A percentile compares a stretch with the other conserved stretches of the same genome.
phyloP scores from a whole-genome alignment of 345 rosid species.

The Ricinus communis region DNA sequence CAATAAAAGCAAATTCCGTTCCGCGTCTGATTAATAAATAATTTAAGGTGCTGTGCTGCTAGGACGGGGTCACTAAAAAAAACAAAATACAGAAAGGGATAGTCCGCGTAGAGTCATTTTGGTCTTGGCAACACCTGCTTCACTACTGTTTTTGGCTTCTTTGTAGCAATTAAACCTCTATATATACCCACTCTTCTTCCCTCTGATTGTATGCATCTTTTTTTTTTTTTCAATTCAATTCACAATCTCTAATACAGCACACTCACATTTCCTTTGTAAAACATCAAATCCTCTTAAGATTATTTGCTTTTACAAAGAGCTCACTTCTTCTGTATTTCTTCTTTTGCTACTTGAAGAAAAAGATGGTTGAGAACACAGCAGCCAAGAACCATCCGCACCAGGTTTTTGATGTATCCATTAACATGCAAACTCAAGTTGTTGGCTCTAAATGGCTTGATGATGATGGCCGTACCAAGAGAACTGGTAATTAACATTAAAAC shows the following conservation, averaged over 20 bases:
- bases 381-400: conserved; percentile 15
- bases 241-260: background rate
- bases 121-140: background rate
- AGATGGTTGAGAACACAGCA: conserved; percentile 19
- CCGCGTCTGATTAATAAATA: no score
- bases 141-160: background rate
- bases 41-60: no score
- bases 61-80: no score
- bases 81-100: background rate
- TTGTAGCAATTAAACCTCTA: background rate
- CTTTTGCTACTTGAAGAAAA: background rate
- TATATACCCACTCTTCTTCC: background rate
- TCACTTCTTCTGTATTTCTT: background rate
- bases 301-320: no score
- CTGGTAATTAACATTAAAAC: conserved; percentile 39
- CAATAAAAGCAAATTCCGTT: no score
- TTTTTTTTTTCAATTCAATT: background rate
- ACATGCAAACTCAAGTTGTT: conserved; percentile 34
- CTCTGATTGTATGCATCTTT: background rate
- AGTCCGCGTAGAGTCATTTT: background rate
- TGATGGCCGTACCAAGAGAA: conserved; percentile 68
- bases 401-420: conserved; percentile 34
- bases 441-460: conserved; percentile 71
- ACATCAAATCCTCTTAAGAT: background rate
- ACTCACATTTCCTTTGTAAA: background rate